Evolutionary conservation across 352 stramenopile genomes (phyloP), one percentile per base, ranked within the genome.

Genomic region (Thalassiosira exigua): DNA sequence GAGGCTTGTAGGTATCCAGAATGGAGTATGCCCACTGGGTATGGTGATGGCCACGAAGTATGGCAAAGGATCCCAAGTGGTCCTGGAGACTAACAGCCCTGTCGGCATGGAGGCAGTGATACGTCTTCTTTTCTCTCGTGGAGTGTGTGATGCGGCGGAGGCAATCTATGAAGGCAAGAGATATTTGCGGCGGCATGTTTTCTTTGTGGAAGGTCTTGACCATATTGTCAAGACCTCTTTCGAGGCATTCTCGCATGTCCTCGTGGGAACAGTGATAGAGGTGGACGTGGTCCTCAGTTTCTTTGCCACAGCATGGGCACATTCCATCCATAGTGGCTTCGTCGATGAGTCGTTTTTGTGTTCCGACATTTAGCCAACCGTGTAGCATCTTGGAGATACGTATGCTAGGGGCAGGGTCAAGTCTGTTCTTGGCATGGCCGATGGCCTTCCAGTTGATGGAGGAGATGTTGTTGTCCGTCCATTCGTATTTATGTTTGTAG

Each of bases 351-450:
- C 2, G 32, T 19, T 64, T 61, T 9, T 64, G 32, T 26, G 1
- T 9, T 1, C 64, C 50, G 30, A 64, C 11, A 41, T 72, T 72
- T 1, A 64, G 51, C 48, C 51, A 72, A 30, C 36, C 27, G 24
- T 53, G 22, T 3, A 72, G 12, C 64, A 72, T 72, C 42, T 72
- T 72, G 14, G 46, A 53, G 5, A 53, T 72, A 1, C 21, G 0
- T 3, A 64, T 52, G 12, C 14, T 33, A 27, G 3, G 4, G 1
- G 19, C 1, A 9, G n/a, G 33, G 32, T 30, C 21, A 4, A 62
- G 21, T 12, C 30, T 7, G 21, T 24, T 29, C 50, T 62, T 61
- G 24, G 32, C 64, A 9, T 19, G 32, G 0, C 51, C 22, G 58
- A 32, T 67, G 58, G 26, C 19, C 12, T 44, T n/a, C 17, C 17